These are phyloP conservation scores for Alternaria arbusti DNA, from an alignment of 2,329 filamentous ascomycete genomes.

Conservation along the genomic window DNA sequence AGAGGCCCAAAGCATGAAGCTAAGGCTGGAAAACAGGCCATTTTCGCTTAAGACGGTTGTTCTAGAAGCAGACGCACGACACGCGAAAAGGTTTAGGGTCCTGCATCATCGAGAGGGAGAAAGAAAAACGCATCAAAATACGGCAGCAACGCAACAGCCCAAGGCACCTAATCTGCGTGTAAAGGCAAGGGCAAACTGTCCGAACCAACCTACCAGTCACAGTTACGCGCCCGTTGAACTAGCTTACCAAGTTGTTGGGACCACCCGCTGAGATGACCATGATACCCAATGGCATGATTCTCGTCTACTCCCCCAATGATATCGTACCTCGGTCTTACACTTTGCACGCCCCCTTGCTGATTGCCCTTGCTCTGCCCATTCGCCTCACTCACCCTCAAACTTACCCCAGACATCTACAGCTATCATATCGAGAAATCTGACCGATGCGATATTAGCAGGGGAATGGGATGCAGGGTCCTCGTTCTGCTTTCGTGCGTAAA, in stretches of 20 bases:
- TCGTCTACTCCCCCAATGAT: background rate
- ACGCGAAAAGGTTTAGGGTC: background rate
- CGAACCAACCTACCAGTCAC: background rate
- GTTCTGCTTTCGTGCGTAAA: background rate
- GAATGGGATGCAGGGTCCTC: background rate
- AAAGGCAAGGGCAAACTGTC: background rate
- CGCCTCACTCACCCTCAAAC: background rate
- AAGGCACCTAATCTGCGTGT: background rate
- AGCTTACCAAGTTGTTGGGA: background rate
- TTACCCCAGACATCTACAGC: background rate
- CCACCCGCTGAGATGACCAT: background rate
- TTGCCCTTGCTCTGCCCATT: background rate
- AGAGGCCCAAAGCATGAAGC: background rate
- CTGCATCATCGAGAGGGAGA: background rate
- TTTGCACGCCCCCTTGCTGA: background rate
- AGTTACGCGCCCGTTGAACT: conserved; percentile 1
- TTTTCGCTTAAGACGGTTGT: background rate
- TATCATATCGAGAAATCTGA: background rate
- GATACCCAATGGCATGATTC: background rate
- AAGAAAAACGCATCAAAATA: background rate
- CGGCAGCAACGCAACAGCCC: background rate
- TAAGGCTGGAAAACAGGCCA: background rate
- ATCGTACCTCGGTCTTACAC: background rate
- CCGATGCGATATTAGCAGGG: background rate
- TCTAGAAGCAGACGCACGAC: background rate